phyloP scores from a whole-genome alignment of 495 filamentous ascomycete species.

The Neurospora sp. region DNA sequence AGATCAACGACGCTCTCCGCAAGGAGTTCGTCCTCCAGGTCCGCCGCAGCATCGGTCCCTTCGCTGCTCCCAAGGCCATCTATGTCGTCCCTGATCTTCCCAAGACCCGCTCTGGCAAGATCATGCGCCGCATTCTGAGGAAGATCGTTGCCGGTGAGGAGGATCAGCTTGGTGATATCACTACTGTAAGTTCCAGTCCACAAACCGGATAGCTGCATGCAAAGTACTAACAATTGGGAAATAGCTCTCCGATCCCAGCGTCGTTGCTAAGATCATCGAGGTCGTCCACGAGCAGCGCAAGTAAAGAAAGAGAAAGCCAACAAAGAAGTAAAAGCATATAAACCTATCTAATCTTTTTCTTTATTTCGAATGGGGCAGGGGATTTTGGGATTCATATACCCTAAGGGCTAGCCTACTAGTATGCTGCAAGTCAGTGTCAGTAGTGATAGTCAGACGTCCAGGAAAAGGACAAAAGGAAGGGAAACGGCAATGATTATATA shows the following conservation, averaged over 20 bases:
- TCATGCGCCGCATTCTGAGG: constrained; percentile 93
- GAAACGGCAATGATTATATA: not conserved
- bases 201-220: not conserved
- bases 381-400: not conserved
- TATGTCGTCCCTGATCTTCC: constrained; percentile 86
- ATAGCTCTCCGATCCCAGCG: constrained; percentile 79
- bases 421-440: not conserved
- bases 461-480: not conserved
- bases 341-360: not conserved
- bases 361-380: not conserved
- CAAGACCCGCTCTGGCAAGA: constrained; percentile 96
- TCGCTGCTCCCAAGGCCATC: constrained; percentile 90
- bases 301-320: constrained; percentile 17
- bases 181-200: constrained; percentile 56
- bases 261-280: constrained; percentile 83
- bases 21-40: constrained; percentile 94
- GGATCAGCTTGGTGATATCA: constrained; percentile 87
- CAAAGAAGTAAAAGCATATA: constrained; percentile 1
- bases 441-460: not conserved
- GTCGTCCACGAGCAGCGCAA: constrained; percentile 56
- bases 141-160: constrained; percentile 97
- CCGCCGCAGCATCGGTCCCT: constrained; percentile 92
- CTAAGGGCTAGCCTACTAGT: not conserved
- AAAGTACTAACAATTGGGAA: constrained; percentile 25
- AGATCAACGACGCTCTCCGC: constrained; percentile 67